Evolutionary conservation across 352 stramenopile species (phyloP).

Genomic region (Globisporangium takayamanum): DNA sequence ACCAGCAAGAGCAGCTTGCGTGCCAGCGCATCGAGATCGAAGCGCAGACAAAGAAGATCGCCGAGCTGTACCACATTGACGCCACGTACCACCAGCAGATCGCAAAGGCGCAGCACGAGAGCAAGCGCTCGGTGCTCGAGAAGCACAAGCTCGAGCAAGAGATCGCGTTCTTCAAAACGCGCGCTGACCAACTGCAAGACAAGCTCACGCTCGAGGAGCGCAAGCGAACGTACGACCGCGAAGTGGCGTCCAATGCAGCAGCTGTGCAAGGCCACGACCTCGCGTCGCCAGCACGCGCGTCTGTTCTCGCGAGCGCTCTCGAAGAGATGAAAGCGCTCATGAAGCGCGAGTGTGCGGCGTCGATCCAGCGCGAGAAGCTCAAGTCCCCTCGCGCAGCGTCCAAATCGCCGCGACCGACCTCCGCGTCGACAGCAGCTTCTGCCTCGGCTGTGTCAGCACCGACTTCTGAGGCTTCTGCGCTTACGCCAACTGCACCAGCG

Average conservation of each 20-base stretch:
- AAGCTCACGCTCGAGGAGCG: slow-evolving; percentile 38
- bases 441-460: background rate
- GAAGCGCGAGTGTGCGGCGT: slow-evolving; percentile 23
- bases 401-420: slow-evolving; percentile 6
- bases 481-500: background rate
- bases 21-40: slow-evolving; percentile 25
- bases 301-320: slow-evolving; percentile 23
- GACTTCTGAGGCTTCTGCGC: background rate
- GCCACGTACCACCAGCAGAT: slow-evolving; percentile 26
- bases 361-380: slow-evolving; percentile 28
- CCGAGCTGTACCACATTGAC: slow-evolving; percentile 23
- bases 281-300: slow-evolving; percentile 16
- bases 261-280: slow-evolving; percentile 1
- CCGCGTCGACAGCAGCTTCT: background rate
- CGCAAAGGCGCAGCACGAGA: slow-evolving; percentile 31
- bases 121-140: slow-evolving; percentile 26
- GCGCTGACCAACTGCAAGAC: slow-evolving; percentile 33
- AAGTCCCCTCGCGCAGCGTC: slow-evolving; percentile 12
- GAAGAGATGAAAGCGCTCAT: slow-evolving; percentile 33
- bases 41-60: slow-evolving; percentile 21
- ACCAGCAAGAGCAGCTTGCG: slow-evolving; percentile 25
- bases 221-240: slow-evolving; percentile 47
- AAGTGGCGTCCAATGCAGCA: slow-evolving; percentile 10
- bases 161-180: slow-evolving; percentile 25
- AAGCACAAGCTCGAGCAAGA: slow-evolving; percentile 50